A percentile compares a stretch with the other conserved stretches of the same genome.
phyloP scores from a whole-genome alignment of 805 yeast genomes.

The Yarrowia divulgata region DNA sequence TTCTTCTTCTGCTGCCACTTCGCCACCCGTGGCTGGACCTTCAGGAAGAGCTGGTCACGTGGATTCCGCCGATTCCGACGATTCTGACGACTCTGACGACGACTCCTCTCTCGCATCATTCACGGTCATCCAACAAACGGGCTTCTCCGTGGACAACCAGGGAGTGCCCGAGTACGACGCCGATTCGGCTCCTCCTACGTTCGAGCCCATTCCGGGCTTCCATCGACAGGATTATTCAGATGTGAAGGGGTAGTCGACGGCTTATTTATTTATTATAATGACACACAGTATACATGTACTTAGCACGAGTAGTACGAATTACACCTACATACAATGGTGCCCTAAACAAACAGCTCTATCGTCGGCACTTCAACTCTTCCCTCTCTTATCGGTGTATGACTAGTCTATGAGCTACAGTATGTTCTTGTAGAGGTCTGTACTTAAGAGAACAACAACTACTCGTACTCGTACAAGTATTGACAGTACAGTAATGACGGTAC shows the following conservation, averaged over 20 bases:
- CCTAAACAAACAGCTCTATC: no score
- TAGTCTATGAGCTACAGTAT: no score
- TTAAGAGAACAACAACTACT: no score
- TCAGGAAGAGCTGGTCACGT: background rate
- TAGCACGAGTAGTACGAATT: no score
- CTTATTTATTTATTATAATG: constrained; percentile 10
- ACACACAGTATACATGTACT: no score
- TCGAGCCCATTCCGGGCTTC: constrained; percentile 58
- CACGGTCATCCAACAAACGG: constrained; percentile 23
- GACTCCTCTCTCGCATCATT: constrained; percentile 29
- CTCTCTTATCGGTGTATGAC: no score
- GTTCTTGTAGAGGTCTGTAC: no score
- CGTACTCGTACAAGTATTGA: no score
- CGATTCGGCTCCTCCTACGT: constrained; percentile 53
- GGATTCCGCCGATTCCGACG: background rate
- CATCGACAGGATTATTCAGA: constrained; percentile 58
- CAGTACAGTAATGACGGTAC: no score
- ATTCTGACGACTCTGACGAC: background rate
- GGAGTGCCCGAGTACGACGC: constrained; percentile 38
- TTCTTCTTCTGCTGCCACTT: background rate
- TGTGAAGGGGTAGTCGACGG: constrained; percentile 46
- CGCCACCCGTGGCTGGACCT: constrained; percentile 13
- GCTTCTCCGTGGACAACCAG: constrained; percentile 30
- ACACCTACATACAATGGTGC: no score
- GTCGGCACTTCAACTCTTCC: no score